Evolutionary conservation across 23 red algal species (phyloP).

Genomic region (Chondrus crispus): DNA sequence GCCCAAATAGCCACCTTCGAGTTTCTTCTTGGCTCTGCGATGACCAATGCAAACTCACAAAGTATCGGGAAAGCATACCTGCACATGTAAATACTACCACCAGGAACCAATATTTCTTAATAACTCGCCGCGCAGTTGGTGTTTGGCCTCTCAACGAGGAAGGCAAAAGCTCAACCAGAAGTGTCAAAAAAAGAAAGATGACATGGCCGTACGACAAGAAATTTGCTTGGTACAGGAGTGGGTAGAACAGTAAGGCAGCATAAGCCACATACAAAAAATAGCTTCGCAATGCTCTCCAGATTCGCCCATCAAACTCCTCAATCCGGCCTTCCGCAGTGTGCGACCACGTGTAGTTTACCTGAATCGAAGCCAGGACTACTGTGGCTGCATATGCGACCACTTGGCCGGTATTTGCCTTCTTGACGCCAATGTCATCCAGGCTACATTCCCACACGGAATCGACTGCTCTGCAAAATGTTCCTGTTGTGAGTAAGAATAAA

Average conservation of each 20-base stretch:
- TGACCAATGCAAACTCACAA: slow-evolving; percentile 1
- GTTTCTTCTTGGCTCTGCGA: not conserved
- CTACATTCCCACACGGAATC: not conserved
- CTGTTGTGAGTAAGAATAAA: not conserved
- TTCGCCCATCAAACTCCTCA: not conserved
- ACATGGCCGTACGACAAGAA: slow-evolving; percentile 26
- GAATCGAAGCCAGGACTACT: slow-evolving; percentile 29
- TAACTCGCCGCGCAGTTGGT: not conserved
- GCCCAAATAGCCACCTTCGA: slow-evolving; percentile 23
- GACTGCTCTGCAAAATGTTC: not conserved
- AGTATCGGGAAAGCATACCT: slow-evolving; percentile 18
- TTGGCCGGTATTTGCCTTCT: not conserved
- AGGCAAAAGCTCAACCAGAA: slow-evolving; percentile 19
- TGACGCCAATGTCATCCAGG: not conserved
- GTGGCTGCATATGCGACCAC: slow-evolving; percentile 19
- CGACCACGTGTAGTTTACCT: slow-evolving; percentile 48
- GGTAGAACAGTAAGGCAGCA: slow-evolving; percentile 36
- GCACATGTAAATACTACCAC: not conserved
- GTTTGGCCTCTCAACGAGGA: not conserved
- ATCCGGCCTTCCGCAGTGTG: not conserved
- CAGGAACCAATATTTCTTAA: not conserved
- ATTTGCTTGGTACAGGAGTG: slow-evolving; percentile 10
- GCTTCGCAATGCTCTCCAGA: slow-evolving; percentile 9
- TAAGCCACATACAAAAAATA: slow-evolving; percentile 43
- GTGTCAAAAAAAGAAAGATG: slow-evolving; percentile 2